A percentile compares a stretch with the other conserved stretches of the same genome.
Evolutionary conservation across 768 basidiomycete species (phyloP).

Genomic region (Boletus reticuloceps): DNA sequence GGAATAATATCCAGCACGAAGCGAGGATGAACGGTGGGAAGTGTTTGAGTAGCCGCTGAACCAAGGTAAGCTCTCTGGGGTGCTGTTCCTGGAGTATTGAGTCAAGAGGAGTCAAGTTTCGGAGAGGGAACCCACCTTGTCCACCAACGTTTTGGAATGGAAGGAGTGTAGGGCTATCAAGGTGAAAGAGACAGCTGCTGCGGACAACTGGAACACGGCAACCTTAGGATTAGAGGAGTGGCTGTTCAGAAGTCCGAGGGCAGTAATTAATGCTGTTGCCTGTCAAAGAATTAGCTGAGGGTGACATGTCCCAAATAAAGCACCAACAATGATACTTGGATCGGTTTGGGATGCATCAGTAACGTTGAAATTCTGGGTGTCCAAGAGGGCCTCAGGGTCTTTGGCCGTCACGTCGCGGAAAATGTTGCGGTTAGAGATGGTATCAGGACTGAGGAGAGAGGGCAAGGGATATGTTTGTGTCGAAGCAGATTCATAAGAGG

Average conservation of each 20-base stretch:
- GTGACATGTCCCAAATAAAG: not conserved
- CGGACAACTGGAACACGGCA: not conserved
- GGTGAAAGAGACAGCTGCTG: not conserved
- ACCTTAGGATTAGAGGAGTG: not conserved
- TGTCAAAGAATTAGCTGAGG: not conserved
- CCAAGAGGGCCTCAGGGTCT: not conserved
- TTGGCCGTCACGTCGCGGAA: not conserved
- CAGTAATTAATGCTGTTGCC: not conserved
- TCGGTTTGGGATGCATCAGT: not conserved
- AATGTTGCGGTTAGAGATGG: too few species aligned
- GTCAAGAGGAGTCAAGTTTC: too few species aligned
- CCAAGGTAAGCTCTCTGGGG: too few species aligned
- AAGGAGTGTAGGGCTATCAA: not conserved
- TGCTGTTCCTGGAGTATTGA: too few species aligned
- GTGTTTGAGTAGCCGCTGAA: not conserved
- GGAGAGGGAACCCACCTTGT: not conserved
- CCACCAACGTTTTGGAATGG: not conserved
- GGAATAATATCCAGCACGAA: not conserved
- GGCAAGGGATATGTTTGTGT: too few species aligned
- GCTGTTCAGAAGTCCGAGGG: not conserved
- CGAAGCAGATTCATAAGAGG: too few species aligned
- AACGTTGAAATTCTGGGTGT: not conserved
- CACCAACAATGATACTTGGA: not conserved
- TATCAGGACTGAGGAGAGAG: too few species aligned
- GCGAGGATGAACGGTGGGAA: not conserved